Evolutionary conservation across 2,329 filamentous ascomycete genomes (phyloP).

Genomic region (Aspergillus fructus): DNA sequence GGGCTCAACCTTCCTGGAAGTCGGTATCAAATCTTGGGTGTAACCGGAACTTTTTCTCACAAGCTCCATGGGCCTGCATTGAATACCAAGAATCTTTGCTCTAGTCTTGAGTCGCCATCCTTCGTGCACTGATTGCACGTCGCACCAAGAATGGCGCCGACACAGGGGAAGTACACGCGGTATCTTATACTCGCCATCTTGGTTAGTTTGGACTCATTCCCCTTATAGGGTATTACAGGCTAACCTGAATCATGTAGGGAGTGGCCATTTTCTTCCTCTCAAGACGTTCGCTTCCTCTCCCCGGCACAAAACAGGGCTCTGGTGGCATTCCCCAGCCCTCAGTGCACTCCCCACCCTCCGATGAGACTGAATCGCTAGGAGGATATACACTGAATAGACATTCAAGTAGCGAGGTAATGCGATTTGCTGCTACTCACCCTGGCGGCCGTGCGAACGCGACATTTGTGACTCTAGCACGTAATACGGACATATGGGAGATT

Average conservation of each 20-base stretch:
- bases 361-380: conserved; percentile 24
- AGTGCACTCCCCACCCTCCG: conserved; percentile 12
- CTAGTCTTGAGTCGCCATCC: background rate
- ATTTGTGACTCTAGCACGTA: conserved; percentile 92
- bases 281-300: conserved; percentile 52
- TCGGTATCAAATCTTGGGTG: background rate
- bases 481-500: conserved; percentile 94
- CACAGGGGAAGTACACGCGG: conserved; percentile 16
- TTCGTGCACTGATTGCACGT: conserved; percentile 60
- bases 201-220: background rate
- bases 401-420: conserved; percentile 9
- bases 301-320: conserved; percentile 26
- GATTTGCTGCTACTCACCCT: conserved; percentile 55
- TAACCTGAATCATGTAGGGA: conserved; percentile 41
- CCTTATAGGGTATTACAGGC: background rate
- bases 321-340: conserved; percentile 23
- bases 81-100: background rate
- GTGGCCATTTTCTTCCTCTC: conserved; percentile 81
- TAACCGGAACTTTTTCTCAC: background rate
- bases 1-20: background rate
- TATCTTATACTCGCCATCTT: conserved; percentile 19
- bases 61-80: background rate
- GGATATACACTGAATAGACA: conserved; percentile 10
- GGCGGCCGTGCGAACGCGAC: conserved; percentile 85
- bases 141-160: conserved; percentile 16